Conservation (phyloP, 768 basidiomycete species). For the Cystobasidium ongulense region DNA sequence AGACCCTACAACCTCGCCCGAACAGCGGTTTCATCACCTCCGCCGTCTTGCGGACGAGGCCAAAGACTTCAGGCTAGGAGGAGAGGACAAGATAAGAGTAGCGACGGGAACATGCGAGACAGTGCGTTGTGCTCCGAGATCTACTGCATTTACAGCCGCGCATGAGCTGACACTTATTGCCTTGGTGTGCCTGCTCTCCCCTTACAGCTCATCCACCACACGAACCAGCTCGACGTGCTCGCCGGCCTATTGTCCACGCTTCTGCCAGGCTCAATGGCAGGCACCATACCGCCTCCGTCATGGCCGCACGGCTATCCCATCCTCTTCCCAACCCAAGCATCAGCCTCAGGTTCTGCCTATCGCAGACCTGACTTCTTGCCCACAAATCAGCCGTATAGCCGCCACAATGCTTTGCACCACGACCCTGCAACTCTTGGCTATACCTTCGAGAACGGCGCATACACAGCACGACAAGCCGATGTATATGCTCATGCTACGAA, state of each 20-base stretch:
- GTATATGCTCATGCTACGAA: slow-evolving; percentile 6
- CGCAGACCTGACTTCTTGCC: slow-evolving; percentile 24
- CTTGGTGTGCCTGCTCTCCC: background rate
- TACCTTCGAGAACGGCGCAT: background rate
- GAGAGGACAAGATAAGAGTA: slow-evolving; percentile 43
- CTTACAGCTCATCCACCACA: slow-evolving; percentile 27
- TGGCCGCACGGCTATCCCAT: slow-evolving; percentile 23
- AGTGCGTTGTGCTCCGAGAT: background rate
- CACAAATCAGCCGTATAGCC: background rate
- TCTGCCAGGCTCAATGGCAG: slow-evolving; percentile 24
- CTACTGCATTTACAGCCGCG: background rate
- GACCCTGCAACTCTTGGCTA: background rate
- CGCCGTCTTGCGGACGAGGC: slow-evolving; percentile 93
- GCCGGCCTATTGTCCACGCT: slow-evolving; percentile 25
- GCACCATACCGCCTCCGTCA: slow-evolving; percentile 22
- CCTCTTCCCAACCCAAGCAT: slow-evolving; percentile 28
- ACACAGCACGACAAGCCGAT: background rate
- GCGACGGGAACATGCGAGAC: slow-evolving; percentile 42
- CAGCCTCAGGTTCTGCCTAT: slow-evolving; percentile 26
- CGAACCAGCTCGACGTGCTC: slow-evolving; percentile 30
- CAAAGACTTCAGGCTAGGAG: slow-evolving; percentile 39
- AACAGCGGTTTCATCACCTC: slow-evolving; percentile 72
- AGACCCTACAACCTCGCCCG: slow-evolving; percentile 45
- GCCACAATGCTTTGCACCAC: background rate
- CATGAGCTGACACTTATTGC: background rate